Conservation (phyloP, 441 rosid species). For the Francoa sonchifolia region DNA sequence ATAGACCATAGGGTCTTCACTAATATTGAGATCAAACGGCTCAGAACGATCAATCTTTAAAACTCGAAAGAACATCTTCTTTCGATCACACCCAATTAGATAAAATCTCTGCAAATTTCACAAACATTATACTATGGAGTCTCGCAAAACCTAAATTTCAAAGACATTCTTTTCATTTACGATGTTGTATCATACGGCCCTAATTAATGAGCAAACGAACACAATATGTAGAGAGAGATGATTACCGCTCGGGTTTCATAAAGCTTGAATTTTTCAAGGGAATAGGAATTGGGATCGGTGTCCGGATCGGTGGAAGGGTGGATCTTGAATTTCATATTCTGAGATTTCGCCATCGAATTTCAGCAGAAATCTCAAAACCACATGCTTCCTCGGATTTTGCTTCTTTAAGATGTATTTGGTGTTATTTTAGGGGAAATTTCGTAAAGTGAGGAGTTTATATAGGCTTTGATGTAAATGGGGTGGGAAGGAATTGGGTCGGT, state of each 20-base stretch:
- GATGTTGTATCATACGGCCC: too few relatives aligned
- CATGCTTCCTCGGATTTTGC: too few relatives aligned
- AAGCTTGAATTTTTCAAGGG: conserved; percentile 88
- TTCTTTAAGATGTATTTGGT: too few relatives aligned
- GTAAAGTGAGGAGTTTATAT: too few relatives aligned
- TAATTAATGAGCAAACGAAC: neutral
- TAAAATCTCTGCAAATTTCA: conserved; percentile 58
- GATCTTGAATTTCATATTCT: conserved; percentile 41
- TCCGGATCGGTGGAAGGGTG: conserved; percentile 59
- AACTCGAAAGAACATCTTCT: conserved; percentile 68
- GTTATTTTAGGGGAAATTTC: too few relatives aligned
- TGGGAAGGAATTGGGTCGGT: too few relatives aligned
- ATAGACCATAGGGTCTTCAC: conserved; percentile 89
- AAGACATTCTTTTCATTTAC: too few relatives aligned
- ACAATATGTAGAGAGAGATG: neutral
- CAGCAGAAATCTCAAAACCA: too few relatives aligned
- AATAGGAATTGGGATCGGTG: conserved; percentile 47
- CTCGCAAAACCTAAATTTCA: too few relatives aligned
- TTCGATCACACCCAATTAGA: conserved; percentile 86
- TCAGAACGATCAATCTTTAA: conserved; percentile 94
- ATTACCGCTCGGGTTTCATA: conserved; percentile 90
- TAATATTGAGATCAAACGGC: conserved; percentile 84
- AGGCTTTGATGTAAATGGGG: too few relatives aligned
- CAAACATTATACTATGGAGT: neutral
- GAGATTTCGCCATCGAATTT: too few relatives aligned